Conservation (phyloP, 768 basidiomycete species). For the Jaapia argillacea region DNA sequence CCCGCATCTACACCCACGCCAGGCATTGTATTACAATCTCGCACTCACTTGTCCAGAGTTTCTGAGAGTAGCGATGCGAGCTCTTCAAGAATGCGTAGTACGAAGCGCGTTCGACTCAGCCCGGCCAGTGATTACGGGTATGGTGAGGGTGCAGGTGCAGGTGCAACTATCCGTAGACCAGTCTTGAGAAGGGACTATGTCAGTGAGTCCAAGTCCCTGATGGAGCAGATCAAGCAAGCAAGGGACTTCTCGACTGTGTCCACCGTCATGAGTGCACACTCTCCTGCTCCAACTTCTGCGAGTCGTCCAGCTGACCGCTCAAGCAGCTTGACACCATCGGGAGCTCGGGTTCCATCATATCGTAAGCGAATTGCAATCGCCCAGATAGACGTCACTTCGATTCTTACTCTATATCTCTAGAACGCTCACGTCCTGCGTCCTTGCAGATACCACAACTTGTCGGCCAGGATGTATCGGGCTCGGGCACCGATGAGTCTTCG, state of each 20-base stretch:
- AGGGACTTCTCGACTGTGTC: conserved; percentile 73
- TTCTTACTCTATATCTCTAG: too few species aligned
- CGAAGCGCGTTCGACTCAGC: conserved; percentile 75
- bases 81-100: conserved; percentile 52
- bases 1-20: conserved; percentile 37
- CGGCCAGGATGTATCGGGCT: neutral
- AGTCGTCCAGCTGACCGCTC: neutral
- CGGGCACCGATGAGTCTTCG: neutral
- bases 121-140: conserved; percentile 44
- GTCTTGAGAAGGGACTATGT: conserved; percentile 56
- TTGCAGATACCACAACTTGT: neutral
- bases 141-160: conserved; percentile 37
- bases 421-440: neutral
- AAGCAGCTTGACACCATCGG: too few species aligned
- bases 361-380: too few species aligned
- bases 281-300: conserved; percentile 6
- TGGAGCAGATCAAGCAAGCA: conserved; percentile 73
- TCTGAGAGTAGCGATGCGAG: conserved; percentile 33
- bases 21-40: conserved; percentile 20
- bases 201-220: conserved; percentile 65
- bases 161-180: conserved; percentile 39
- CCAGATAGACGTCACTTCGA: too few species aligned
- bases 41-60: conserved; percentile 34
- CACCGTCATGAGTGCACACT: conserved; percentile 38
- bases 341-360: too few species aligned